phyloP scores from a whole-genome alignment of 2,329 filamentous ascomycete species.

The Bipolaris victoriae region DNA sequence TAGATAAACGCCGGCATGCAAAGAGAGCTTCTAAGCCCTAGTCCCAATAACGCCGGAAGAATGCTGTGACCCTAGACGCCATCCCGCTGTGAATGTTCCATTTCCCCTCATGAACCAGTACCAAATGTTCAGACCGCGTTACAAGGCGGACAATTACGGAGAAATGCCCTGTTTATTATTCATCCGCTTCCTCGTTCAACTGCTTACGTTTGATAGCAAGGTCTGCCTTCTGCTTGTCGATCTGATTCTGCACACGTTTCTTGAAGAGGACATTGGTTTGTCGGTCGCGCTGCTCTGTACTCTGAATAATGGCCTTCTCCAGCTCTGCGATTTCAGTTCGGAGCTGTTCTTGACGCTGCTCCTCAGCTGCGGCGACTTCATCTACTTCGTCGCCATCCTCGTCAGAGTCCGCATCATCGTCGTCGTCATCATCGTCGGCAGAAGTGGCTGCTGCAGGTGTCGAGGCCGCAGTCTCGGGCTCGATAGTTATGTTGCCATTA shows the following conservation, averaged over 20 bases:
- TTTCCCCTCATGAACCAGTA: neutral
- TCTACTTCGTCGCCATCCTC: conserved; percentile 55
- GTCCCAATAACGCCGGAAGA: conserved; percentile 5
- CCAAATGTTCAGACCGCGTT: neutral
- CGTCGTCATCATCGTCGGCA: conserved; percentile 51
- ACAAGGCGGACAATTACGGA: neutral
- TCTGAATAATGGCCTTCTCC: conserved; percentile 56
- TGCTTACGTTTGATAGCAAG: conserved; percentile 62
- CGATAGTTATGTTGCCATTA: conserved; percentile 33
- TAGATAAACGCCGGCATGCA: neutral
- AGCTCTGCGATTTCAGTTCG: conserved; percentile 63
- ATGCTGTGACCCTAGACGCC: conserved; percentile 10
- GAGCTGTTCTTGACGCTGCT: conserved; percentile 54
- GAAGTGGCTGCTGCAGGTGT: conserved; percentile 43
- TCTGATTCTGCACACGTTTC: conserved; percentile 56
- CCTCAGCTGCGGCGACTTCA: conserved; percentile 57
- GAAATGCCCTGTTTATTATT: conserved; percentile 11
- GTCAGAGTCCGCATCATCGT: conserved; percentile 53
- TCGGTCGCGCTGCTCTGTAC: conserved; percentile 51
- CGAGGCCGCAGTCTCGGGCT: conserved; percentile 41
- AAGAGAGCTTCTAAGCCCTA: neutral
- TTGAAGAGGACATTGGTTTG: conserved; percentile 58
- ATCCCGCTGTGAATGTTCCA: conserved; percentile 5
- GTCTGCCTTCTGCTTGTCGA: conserved; percentile 55
- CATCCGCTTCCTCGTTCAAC: conserved; percentile 38